Conservation (phyloP, 1,284 basidiomycete species). For the Sparassis latifolia region DNA sequence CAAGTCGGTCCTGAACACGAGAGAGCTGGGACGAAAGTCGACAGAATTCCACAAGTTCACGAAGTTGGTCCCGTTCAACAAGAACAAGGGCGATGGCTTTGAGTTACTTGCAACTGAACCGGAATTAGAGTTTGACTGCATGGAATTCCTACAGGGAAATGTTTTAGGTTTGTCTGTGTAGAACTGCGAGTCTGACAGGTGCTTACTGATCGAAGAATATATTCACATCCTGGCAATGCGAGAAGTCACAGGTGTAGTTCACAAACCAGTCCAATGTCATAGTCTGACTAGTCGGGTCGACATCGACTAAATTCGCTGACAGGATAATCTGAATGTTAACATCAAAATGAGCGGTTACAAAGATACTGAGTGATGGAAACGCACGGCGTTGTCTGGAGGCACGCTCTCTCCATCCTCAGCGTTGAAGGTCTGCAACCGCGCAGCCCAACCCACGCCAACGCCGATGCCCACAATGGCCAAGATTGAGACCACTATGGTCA, state of each 20-base stretch:
- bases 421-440: slow-evolving; percentile 12
- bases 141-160: slow-evolving; percentile 8
- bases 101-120: slow-evolving; percentile 6
- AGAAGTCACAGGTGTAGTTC: slow-evolving; percentile 6
- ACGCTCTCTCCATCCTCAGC: slow-evolving; percentile 6
- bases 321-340: slow-evolving; percentile 5
- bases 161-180: not conserved
- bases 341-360: not conserved
- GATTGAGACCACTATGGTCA: slow-evolving; percentile 4
- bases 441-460: slow-evolving; percentile 14
- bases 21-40: slow-evolving; percentile 12
- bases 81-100: slow-evolving; percentile 14
- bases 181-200: not conserved
- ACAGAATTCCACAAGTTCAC: slow-evolving; percentile 8
- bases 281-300: slow-evolving; percentile 11
- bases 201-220: slow-evolving; percentile 18
- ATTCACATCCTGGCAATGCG: slow-evolving; percentile 13
- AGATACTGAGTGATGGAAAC: not conserved
- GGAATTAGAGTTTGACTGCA: slow-evolving; percentile 3
- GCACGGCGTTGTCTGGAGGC: not conserved
- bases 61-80: slow-evolving; percentile 11
- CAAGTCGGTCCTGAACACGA: slow-evolving; percentile 15
- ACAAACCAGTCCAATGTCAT: slow-evolving; percentile 18
- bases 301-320: slow-evolving; percentile 12
- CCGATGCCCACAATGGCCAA: slow-evolving; percentile 6